Evolutionary conservation across 2,329 filamentous ascomycete genomes (phyloP), one percentile per base, ranked within the genome.

Genomic region (Aspergillus caelatus): DNA sequence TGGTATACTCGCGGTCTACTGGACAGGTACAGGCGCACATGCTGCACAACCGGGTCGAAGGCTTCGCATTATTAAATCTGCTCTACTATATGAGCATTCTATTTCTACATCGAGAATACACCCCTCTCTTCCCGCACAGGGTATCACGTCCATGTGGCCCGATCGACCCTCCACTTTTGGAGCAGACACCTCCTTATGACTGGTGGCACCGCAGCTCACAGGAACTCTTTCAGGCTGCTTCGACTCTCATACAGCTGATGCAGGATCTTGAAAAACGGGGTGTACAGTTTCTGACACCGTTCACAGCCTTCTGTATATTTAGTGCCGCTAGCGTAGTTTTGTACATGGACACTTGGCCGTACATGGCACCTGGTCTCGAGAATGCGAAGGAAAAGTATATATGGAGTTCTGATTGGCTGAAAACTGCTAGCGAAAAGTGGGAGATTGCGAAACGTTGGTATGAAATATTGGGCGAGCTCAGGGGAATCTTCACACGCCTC

Each of bases 151-250:
- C 54, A 26, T 57, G 54, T 30, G 54, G 54, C 1, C 54, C 54
- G 16, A 57, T 43, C 16, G 54, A 57, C 21, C 54, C 54, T 2
- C 54, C 54, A 7, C 14, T 57, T 12, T 11, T 57, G 34, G 54
- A 41, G 30, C 7, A 57, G 36, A 9, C 16, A 19, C 34, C 54
- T 43, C 54, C 54, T 28, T 8, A n/a, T 19, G 54, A 21, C 23
- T 57, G 54, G 54, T 57, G 54, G 54, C 34, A 57, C 43, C 54
- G 11, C 19, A 57, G 54, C n/a, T 26, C 54, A n/a, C 54, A 30
- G 21, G 36, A 39, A 19, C 54, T 57, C 21, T 41, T 57, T 16
- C 23, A 39, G n/a, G 54, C 54, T 4, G 36, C 54, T 6, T 57
- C 54, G 9, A 30, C 6, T 43, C 28, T 57, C 2, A 30, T 39